phyloP scores from a whole-genome alignment of 257 asterid species.

The Thymus quinquecostatus region DNA sequence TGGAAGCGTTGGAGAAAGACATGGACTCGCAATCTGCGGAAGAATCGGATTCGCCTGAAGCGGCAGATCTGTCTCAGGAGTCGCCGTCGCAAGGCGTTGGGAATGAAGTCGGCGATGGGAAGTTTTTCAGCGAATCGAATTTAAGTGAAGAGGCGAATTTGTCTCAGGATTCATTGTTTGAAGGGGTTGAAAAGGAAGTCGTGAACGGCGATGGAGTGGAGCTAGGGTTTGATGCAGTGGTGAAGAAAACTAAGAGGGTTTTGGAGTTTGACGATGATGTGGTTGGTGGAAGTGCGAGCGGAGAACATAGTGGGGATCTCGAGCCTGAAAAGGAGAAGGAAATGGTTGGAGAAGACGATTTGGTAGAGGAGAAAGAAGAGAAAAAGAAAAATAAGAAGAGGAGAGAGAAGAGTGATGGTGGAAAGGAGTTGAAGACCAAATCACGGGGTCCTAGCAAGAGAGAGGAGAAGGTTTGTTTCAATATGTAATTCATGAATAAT shows the following conservation, averaged over 20 bases:
- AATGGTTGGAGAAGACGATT: conserved; percentile 19
- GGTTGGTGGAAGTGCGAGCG: conserved; percentile 26
- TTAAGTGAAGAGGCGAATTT: conserved; percentile 34
- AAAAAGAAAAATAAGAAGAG: conserved; percentile 47
- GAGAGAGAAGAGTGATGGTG: conserved; percentile 36
- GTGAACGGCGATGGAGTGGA: conserved; percentile 27
- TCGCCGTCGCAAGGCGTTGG: conserved; percentile 39
- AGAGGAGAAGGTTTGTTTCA: conserved; percentile 69
- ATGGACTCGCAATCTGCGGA: conserved; percentile 34
- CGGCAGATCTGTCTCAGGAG: conserved; percentile 37
- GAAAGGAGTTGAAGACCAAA: conserved; percentile 37
- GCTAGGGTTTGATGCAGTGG: conserved; percentile 27
- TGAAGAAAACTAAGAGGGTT: conserved; percentile 51
- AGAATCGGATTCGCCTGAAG: conserved; percentile 45
- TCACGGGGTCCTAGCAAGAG: conserved; percentile 42
- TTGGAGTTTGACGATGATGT: conserved; percentile 50
- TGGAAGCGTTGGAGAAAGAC: conserved; percentile 57
- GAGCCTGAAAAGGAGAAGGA: conserved; percentile 30
- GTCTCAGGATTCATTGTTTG: conserved; percentile 43
- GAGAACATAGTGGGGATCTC: conserved; percentile 26
- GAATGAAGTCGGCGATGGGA: conserved; percentile 14
- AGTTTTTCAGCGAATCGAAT: conserved; percentile 38
- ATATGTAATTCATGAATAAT: conserved; percentile 1
- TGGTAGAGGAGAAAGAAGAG: conserved; percentile 32
- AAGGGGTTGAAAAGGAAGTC: conserved; percentile 34